Percentiles rank a stretch among this genome's conserved stretches.
phyloP scores from a whole-genome alignment of 2,329 filamentous ascomycete genomes.

The Colletotrichum noveboracense region DNA sequence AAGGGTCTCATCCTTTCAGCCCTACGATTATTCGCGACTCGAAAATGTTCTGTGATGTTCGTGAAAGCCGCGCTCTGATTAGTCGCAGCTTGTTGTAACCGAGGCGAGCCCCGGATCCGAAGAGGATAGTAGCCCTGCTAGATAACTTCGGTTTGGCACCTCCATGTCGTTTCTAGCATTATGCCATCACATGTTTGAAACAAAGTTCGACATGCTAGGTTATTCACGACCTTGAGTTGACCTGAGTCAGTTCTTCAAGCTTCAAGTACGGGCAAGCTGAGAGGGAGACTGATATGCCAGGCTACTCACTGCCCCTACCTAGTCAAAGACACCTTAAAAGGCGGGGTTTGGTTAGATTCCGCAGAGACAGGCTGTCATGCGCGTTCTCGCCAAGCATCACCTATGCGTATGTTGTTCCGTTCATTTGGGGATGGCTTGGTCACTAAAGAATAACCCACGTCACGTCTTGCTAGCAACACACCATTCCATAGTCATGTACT shows the following conservation, averaged over 20 bases:
- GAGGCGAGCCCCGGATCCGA: background rate
- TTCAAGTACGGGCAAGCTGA: background rate
- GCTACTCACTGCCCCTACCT: background rate
- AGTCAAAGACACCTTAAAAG: accelerated
- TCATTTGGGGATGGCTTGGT: background rate
- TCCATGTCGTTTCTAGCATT: background rate
- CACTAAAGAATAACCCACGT: background rate
- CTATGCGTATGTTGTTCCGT: background rate
- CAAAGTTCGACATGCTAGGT: background rate
- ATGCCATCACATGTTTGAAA: background rate
- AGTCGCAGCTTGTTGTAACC: background rate
- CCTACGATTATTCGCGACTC: background rate
- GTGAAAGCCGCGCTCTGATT: background rate
- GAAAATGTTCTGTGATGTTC: background rate
- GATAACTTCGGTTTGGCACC: background rate
- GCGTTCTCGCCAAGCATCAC: background rate
- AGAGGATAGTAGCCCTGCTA: background rate
- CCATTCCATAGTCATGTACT: background rate
- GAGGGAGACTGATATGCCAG: background rate
- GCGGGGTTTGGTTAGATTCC: background rate
- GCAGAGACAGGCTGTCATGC: background rate
- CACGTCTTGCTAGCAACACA: background rate
- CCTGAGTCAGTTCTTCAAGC: background rate
- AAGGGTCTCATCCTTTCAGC: background rate
- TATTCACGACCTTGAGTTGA: background rate